Base-by-base conservation (phyloP, 352 stramenopile genomes). In the Elongisporangium senticosum region DNA sequence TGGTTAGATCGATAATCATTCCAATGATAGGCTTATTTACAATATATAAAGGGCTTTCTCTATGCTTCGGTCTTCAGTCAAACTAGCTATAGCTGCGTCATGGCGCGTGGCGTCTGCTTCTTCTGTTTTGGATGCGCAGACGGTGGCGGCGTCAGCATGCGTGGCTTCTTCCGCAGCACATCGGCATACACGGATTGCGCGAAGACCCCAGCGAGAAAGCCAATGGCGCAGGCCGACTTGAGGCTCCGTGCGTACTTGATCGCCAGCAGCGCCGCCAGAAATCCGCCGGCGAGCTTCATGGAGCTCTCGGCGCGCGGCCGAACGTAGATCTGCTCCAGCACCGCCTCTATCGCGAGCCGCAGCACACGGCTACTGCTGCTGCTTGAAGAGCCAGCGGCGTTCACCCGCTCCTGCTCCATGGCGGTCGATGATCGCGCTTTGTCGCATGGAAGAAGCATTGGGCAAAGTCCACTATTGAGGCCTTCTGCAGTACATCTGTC, bases 101-200 rank as follows among this genome's bases (percentile, higher is more conserved):
- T 13, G 26, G 26, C 26, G 26, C 26, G 26, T 13, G 26, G 7
- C 6, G 33, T 43, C 49, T 53, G 49, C 24, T 53, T 26, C 49
- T 24, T 17, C 55, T 14, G 28, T 51, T 28, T 56, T 23, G 21
- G 33, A 39, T 61, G 39, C 48, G 6, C 7, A 8, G 7, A 39
- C 28, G 17, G 58, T 58, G 10, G 39, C 17, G 21, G 60, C 61
- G 64, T 33, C 33, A 59, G 22, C 15, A 68, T 57, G 22, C 65
- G 61, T 14, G 55, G 61, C 51, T 69, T 72, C 39, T 78, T 84
- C 39, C 66, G 70, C 53, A 90, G 58, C 56, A 90, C 78, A 37
- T 90, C 81, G 1, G 77, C 81, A 56, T 89, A 90, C 19, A 91
- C 56, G 28, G 79, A 89, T 58, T 91, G 82, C 3, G 79, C 72